Conservation (phyloP, 1,284 basidiomycete genomes). For the Fomitopsis pinicola region DNA sequence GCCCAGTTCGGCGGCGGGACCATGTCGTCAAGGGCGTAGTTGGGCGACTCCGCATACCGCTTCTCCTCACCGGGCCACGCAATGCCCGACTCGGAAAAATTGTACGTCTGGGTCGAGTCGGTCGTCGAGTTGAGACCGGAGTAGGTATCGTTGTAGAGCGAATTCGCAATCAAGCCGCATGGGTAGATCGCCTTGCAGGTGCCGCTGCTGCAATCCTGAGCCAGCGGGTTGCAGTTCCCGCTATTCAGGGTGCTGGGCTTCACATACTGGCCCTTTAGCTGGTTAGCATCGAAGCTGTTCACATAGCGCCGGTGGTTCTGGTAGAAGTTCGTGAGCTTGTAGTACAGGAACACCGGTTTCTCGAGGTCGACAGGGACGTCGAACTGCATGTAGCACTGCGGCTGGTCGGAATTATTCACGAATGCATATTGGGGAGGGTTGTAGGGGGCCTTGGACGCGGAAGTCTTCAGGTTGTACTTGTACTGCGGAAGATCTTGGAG, state of each 20-base stretch:
- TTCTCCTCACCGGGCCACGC: constrained; percentile 93
- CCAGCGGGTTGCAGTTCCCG: constrained; percentile 91
- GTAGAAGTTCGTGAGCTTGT: constrained; percentile 94
- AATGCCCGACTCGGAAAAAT: constrained; percentile 80
- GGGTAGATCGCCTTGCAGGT: constrained; percentile 75
- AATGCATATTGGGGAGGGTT: constrained; percentile 68
- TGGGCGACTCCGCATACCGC: constrained; percentile 73
- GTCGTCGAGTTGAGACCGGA: constrained; percentile 58
- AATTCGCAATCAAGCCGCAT: constrained; percentile 97
- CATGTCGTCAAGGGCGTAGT: constrained; percentile 58
- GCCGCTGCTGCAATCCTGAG: constrained; percentile 32
- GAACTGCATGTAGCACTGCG: constrained; percentile 78
- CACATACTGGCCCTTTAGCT: constrained; percentile 77
- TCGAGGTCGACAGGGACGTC: constrained; percentile 78
- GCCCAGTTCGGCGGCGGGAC: constrained; percentile 94
- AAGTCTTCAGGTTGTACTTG: constrained; percentile 66
- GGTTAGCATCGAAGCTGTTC: constrained; percentile 83
- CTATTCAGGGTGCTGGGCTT: constrained; percentile 50
- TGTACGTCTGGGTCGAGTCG: constrained; percentile 53
- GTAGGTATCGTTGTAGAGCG: constrained; percentile 95
- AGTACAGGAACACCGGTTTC: constrained; percentile 88
- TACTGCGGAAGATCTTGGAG: constrained; percentile 62
- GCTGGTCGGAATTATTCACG: constrained; percentile 42
- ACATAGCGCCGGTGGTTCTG: constrained; percentile 99
- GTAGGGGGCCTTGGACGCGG: constrained; percentile 45